Percentiles rank a stretch among this genome's conserved stretches.
These are phyloP conservation scores for Lomentospora prolificans DNA, from an alignment of 2,329 filamentous ascomycete species.

Conservation along the genomic window DNA sequence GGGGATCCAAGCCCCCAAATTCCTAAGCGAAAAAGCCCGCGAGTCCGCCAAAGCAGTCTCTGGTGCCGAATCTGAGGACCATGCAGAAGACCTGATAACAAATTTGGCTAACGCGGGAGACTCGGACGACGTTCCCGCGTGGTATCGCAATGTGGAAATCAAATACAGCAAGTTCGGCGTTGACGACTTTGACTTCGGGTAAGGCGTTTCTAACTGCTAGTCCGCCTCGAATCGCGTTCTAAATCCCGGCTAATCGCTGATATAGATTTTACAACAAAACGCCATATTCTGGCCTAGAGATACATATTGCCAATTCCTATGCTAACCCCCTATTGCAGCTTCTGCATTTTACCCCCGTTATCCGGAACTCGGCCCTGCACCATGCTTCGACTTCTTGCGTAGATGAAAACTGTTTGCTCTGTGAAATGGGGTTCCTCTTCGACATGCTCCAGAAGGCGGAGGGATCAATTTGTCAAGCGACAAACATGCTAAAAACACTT, in stretches of 20 bases:
- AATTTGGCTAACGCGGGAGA: slow-evolving; percentile 27
- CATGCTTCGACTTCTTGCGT: slow-evolving; percentile 82
- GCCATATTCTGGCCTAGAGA: slow-evolving; percentile 82
- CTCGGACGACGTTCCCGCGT: slow-evolving; percentile 65
- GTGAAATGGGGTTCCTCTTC: slow-evolving; percentile 89
- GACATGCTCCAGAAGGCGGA: slow-evolving; percentile 97
- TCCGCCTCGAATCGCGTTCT: too few species aligned
- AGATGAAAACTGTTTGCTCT: slow-evolving; percentile 75
- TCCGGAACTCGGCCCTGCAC: slow-evolving; percentile 79
- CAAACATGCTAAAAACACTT: slow-evolving; percentile 85
- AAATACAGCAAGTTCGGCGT: slow-evolving; percentile 98
- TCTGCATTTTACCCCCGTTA: slow-evolving; percentile 77
- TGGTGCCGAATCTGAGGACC: slow-evolving; percentile 20
- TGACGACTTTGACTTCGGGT: slow-evolving; percentile 98
- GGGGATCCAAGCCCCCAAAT: slow-evolving; percentile 68
- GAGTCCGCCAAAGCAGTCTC: slow-evolving; percentile 44
- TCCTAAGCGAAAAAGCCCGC: slow-evolving; percentile 85
- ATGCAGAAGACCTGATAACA: not conserved
- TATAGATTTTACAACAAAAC: slow-evolving; percentile 84
- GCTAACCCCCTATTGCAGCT: slow-evolving; percentile 87
- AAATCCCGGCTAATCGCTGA: not conserved
- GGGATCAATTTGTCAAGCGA: slow-evolving; percentile 90
- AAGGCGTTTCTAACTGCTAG: slow-evolving; percentile 22
- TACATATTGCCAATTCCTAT: slow-evolving; percentile 94
- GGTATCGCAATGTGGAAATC: slow-evolving; percentile 93